Evolutionary conservation across 208 protist genomes (phyloP), one percentile per base, ranked within the genome.

Genomic region (Acanthamoeba polyphaga): DNA sequence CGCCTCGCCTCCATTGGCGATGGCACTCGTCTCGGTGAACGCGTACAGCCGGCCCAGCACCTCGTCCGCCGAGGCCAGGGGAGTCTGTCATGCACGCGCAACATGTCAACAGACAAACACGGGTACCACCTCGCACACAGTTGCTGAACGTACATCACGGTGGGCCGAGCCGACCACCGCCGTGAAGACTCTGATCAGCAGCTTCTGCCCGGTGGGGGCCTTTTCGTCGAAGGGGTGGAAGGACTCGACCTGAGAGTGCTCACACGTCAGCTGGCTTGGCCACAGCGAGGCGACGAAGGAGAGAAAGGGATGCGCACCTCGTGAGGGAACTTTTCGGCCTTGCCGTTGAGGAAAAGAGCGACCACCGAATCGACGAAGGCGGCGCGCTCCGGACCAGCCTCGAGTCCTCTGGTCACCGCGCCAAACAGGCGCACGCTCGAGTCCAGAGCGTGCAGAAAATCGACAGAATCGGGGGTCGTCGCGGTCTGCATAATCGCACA

Each of bases 171-270:
- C 87, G 38, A 92, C 24, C 7, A 92, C 87, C 1, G 62, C 32
- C 1, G 87, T 55, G 17, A 92, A 92, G 12, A 92, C 34, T 9
- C 62, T 43, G 49, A 92, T 24, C 19, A 92, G 87, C 9, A 76
- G 87, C 87, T 92, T 68, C 49, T 92, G 87, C 24, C 60, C 87
- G n/a, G 34, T 70, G 7, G 87, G 87, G 19, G 87, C 55, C 32
- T 68, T 58, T 8, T 27, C 43, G 15, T 92, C 87, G 13, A 92
- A 38, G 6, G 87, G 87, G 9, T 8, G 87, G 49, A 92, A 92
- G 7, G 62, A 51, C 27, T 60, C 51, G 15, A 22, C 80, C 80
- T 88, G 51, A 13, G 46, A 60, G 27, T 12, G 22, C 32, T 38
- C 34, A 85, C 6, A 58, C 10, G 7, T 58, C 6, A n/a, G 19